A percentile compares a stretch with the other conserved stretches of the same genome.
phyloP scores from a whole-genome alignment of 2,329 filamentous ascomycete genomes.

The Cladosporium velox region DNA sequence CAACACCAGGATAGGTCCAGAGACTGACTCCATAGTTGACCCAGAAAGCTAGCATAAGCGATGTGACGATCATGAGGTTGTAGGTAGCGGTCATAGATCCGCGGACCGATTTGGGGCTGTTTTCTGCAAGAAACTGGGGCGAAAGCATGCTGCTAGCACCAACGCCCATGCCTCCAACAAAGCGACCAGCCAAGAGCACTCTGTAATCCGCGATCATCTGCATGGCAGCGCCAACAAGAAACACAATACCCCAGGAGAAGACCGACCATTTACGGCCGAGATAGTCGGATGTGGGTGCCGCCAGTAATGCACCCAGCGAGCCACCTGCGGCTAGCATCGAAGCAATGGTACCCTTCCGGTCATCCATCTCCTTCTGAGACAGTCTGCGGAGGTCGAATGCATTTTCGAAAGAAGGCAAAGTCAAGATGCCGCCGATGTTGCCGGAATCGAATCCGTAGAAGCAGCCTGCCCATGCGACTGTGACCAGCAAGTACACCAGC shows the following conservation, averaged over 20 bases:
- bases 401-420: slow-evolving; percentile 26
- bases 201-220: slow-evolving; percentile 27
- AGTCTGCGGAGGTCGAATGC: slow-evolving; percentile 24
- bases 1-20: slow-evolving; percentile 19
- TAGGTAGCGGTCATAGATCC: slow-evolving; percentile 27
- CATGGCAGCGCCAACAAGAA: slow-evolving; percentile 24
- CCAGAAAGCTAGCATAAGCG: slow-evolving; percentile 25
- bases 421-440: slow-evolving; percentile 26
- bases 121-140: slow-evolving; percentile 27
- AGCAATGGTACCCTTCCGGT: slow-evolving; percentile 23
- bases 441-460: slow-evolving; percentile 28
- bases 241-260: slow-evolving; percentile 25
- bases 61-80: slow-evolving; percentile 26
- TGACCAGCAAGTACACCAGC: slow-evolving; percentile 24
- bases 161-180: slow-evolving; percentile 27
- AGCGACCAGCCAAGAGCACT: slow-evolving; percentile 24
- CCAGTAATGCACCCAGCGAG: slow-evolving; percentile 25
- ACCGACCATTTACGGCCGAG: slow-evolving; percentile 28
- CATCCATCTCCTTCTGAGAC: slow-evolving; percentile 18
- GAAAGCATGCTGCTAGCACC: slow-evolving; percentile 26
- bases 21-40: slow-evolving; percentile 26
- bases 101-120: slow-evolving; percentile 26
- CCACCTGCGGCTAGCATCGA: slow-evolving; percentile 28
- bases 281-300: slow-evolving; percentile 24
- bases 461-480: slow-evolving; percentile 25